These are phyloP conservation scores for Hanseniaspora pseudoguilliermondii DNA, from an alignment of 805 yeast species.

Conservation along the genomic window DNA sequence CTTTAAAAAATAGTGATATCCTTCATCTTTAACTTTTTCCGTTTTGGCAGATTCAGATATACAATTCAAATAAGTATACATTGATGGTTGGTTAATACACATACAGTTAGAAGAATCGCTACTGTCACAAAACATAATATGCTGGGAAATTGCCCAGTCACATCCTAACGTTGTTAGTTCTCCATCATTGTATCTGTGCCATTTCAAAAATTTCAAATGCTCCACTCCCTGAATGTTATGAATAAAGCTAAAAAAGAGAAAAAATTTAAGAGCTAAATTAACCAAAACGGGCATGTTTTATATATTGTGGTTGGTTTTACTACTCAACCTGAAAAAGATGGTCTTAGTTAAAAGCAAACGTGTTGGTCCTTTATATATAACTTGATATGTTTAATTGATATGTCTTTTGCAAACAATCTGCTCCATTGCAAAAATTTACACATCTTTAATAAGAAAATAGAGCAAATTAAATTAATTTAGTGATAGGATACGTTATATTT, in stretches of 20 bases:
- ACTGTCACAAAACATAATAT: conserved; percentile 1
- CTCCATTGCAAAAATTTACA: not conserved
- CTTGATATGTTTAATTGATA: too few relatives aligned
- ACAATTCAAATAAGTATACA: conserved; percentile 6
- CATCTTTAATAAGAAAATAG: too few relatives aligned
- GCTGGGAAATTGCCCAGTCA: conserved; percentile 11
- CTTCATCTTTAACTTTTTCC: not conserved
- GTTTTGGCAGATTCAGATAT: not conserved
- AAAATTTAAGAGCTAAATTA: not conserved
- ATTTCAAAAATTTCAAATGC: not conserved
- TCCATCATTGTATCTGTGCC: not conserved
- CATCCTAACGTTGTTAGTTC: conserved; percentile 1
- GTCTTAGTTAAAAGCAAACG: too few relatives aligned
- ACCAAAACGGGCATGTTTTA: not conserved
- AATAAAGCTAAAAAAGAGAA: not conserved
- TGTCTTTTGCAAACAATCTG: not conserved
- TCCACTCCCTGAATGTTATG: conserved; percentile 1
- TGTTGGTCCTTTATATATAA: too few relatives aligned
- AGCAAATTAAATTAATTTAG: too few relatives aligned
- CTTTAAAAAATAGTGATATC: not conserved
- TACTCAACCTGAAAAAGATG: too few relatives aligned
- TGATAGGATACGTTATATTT: too few relatives aligned
- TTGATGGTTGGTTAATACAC: conserved; percentile 8
- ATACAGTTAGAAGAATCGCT: not conserved
- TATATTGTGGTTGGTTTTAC: too few relatives aligned